Evolutionary conservation across 768 basidiomycete species (phyloP), one percentile per base, ranked within the genome.

Genomic region (Clathrus columnatus): DNA sequence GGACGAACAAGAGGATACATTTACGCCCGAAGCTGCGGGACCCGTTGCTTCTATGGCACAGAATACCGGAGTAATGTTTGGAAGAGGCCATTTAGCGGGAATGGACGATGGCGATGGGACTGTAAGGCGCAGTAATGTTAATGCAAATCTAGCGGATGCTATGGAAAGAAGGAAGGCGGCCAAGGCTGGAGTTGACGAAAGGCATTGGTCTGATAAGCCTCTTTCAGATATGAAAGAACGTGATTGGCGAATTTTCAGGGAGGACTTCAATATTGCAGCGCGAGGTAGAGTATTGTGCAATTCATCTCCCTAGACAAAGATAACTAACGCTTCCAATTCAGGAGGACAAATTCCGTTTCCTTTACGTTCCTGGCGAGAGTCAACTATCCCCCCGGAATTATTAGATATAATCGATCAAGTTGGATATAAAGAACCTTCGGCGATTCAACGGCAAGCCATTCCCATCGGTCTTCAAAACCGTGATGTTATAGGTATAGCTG

Each of bases 161-260:
- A 77, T 91, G 70, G 94, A 95, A 69, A 73, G 91, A 57, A 74
- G 90, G 57, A 83, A 81, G 66, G 90, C 91, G 10, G 81, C 81
- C 57, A 88, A 88, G 71, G 73, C 79, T 47, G 89, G 88, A 4
- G 74, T 89, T 52, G 95, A 97, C 67, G 96, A 97, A 67, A 77
- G 94, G 57, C 96, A 99, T 73, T 99, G 96, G 96, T 87, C 91
- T 0, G 94, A 98, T 16, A 99, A 99, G 69, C 80, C 85, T 1
- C 73, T 98, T 42, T 67, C 76, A 2, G 93, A 97, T 70, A 97
- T 99, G 85, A 91, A 87, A 66, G 96, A 98, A 64, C 78, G 96
- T 48, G 96, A 99, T 67, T 99, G 96, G 96, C 83, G 96, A 63
- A 99, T 99, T 67, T 98, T 99, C 74, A 75, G 94, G 59, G 96